Percentiles rank a stretch among this genome's conserved stretches.
phyloP scores from a whole-genome alignment of 768 basidiomycete genomes.

The Rhodotorula diobovata region DNA sequence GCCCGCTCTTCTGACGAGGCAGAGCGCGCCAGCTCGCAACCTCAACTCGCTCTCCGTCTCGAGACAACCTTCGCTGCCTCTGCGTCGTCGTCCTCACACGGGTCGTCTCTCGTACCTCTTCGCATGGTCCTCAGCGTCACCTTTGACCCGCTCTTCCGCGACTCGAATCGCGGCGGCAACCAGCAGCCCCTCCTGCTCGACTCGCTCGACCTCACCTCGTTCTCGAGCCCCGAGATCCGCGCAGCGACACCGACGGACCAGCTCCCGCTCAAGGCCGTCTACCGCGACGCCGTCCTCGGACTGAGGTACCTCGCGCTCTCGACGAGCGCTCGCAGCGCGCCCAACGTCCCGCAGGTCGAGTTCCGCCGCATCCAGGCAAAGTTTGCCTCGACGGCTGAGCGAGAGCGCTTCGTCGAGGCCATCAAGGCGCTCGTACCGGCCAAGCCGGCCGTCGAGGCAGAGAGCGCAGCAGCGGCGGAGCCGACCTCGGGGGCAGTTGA shows the following conservation, averaged over 20 bases:
- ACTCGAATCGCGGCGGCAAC: neutral
- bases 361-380: slow-evolving; percentile 27
- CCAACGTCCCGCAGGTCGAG: neutral
- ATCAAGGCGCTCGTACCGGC: slow-evolving; percentile 11
- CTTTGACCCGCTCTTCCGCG: slow-evolving; percentile 25
- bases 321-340: neutral
- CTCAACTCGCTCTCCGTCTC: slow-evolving; percentile 21
- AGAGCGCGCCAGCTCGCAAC: slow-evolving; percentile 4
- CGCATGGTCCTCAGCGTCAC: slow-evolving; percentile 19
- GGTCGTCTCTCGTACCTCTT: neutral
- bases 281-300: slow-evolving; percentile 18
- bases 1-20: neutral
- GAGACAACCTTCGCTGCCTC: slow-evolving; percentile 7
- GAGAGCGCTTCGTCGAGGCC: slow-evolving; percentile 12
- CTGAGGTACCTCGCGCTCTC: slow-evolving; percentile 13
- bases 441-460: slow-evolving; percentile 14
- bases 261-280: slow-evolving; percentile 32
- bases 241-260: slow-evolving; percentile 6
- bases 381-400: slow-evolving; percentile 1
- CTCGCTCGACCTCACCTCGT: slow-evolving; percentile 18
- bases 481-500: too few species aligned
- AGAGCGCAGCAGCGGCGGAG: too few species aligned
- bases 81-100: neutral
- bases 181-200: slow-evolving; percentile 21
- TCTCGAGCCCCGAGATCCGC: slow-evolving; percentile 9